A percentile compares a stretch with the other conserved stretches of the same genome.
These are phyloP conservation scores for Beauveria varroae DNA, from an alignment of 2,329 filamentous ascomycete genomes.

Conservation along the genomic window DNA sequence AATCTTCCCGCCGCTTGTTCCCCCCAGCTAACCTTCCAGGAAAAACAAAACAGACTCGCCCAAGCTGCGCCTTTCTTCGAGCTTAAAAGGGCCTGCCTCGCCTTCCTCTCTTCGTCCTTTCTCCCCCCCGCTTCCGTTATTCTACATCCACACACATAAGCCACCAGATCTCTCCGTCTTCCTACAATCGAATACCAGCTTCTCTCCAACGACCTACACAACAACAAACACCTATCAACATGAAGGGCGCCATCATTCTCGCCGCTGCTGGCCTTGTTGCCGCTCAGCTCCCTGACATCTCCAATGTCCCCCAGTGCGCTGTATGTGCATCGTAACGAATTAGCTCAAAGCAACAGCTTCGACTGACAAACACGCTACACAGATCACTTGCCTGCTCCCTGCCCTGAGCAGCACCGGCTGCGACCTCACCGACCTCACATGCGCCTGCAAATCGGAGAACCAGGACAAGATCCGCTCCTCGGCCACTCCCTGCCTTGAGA, in stretches of 20 bases:
- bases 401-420: constrained; percentile 31
- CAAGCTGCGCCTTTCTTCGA: not conserved
- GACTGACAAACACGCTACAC: not conserved
- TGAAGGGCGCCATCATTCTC: constrained; percentile 32
- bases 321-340: constrained; percentile 23
- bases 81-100: not conserved
- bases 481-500: constrained; percentile 25
- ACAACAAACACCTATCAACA: constrained; percentile 20
- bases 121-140: not conserved
- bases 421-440: constrained; percentile 26
- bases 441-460: constrained; percentile 30
- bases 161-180: not conserved
- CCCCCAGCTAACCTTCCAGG: not conserved
- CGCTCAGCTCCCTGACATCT: constrained; percentile 27
- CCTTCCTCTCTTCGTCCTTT: not conserved
- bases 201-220: not conserved
- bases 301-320: constrained; percentile 30
- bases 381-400: constrained; percentile 28
- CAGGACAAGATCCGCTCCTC: constrained; percentile 23
- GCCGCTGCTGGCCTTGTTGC: constrained; percentile 28
- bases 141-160: not conserved
- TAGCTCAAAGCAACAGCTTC: not conserved
- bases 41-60: not conserved
- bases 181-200: not conserved
- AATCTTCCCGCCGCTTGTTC: not conserved